A percentile compares a stretch with the other conserved stretches of the same genome.
phyloP scores from a whole-genome alignment of 2,329 filamentous ascomycete species.

The Aspergillus flavus region DNA sequence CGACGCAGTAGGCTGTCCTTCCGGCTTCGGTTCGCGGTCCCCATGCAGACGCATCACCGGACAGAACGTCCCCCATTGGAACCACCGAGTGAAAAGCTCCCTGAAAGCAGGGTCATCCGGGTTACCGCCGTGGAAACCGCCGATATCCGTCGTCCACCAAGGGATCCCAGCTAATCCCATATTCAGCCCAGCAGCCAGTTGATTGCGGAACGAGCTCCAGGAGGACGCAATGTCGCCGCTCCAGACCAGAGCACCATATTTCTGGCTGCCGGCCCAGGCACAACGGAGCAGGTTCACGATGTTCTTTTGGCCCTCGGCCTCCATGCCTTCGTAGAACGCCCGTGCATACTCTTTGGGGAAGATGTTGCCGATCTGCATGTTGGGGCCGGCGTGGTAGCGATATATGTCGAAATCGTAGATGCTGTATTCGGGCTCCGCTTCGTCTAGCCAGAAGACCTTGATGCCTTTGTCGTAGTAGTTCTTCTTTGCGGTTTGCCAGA shows the following conservation, averaged over 20 bases:
- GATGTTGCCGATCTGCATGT: constrained; percentile 61
- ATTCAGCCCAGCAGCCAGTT: constrained; percentile 65
- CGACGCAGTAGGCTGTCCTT: constrained; percentile 29
- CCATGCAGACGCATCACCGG: constrained; percentile 70
- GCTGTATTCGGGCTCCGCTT: constrained; percentile 65
- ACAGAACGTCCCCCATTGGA: constrained; percentile 69
- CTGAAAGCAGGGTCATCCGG: constrained; percentile 59
- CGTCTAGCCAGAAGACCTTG: constrained; percentile 68
- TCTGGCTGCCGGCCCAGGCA: constrained; percentile 63
- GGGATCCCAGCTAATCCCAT: constrained; percentile 66
- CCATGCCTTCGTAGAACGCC: constrained; percentile 63
- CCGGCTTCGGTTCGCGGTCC: constrained; percentile 60
- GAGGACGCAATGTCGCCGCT: constrained; percentile 67
- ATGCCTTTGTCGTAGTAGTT: constrained; percentile 67
- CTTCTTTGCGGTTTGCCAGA: constrained; percentile 61
- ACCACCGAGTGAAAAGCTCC: constrained; percentile 68
- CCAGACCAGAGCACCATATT: constrained; percentile 68
- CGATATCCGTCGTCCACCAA: constrained; percentile 73
- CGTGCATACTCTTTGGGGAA: constrained; percentile 62
- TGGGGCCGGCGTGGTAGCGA: constrained; percentile 60
- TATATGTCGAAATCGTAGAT: constrained; percentile 70
- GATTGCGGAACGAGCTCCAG: constrained; percentile 62
- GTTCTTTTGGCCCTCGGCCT: constrained; percentile 54
- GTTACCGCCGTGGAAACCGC: constrained; percentile 68
- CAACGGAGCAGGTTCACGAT: constrained; percentile 63